Percentiles rank a stretch among this genome's conserved stretches.
Evolutionary conservation across 1,284 basidiomycete genomes (phyloP).

Genomic region (Trichosporon asahii): DNA sequence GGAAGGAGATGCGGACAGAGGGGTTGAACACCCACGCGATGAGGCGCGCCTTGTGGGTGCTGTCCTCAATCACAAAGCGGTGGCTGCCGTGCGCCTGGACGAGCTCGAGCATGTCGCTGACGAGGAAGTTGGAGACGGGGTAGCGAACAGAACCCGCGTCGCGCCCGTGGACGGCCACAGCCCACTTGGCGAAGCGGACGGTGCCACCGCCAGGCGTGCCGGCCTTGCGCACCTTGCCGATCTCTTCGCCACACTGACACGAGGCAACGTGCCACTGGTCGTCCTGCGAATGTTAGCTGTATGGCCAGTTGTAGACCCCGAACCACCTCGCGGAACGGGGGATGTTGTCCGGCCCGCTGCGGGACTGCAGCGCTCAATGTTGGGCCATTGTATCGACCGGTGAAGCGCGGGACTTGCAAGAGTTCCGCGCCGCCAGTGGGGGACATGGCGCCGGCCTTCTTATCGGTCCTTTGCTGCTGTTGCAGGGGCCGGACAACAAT

Average conservation of each 20-base stretch:
- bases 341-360: slow-evolving; percentile 59
- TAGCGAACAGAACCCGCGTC: slow-evolving; percentile 55
- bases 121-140: slow-evolving; percentile 75
- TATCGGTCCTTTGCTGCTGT: slow-evolving; percentile 68
- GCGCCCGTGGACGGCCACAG: slow-evolving; percentile 64
- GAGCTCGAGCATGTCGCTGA: slow-evolving; percentile 81
- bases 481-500: neutral
- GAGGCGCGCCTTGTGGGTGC: slow-evolving; percentile 70
- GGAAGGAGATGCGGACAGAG: slow-evolving; percentile 68
- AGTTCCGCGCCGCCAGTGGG: slow-evolving; percentile 62
- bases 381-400: slow-evolving; percentile 83
- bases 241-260: slow-evolving; percentile 72
- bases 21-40: slow-evolving; percentile 91
- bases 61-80: slow-evolving; percentile 77
- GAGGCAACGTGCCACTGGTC: slow-evolving; percentile 65
- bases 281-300: slow-evolving; percentile 53
- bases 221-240: slow-evolving; percentile 62
- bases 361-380: slow-evolving; percentile 56
- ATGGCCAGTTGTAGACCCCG: slow-evolving; percentile 77
- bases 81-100: slow-evolving; percentile 84
- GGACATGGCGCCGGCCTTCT: slow-evolving; percentile 76
- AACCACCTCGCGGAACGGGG: slow-evolving; percentile 63
- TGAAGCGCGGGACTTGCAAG: slow-evolving; percentile 38
- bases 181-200: slow-evolving; percentile 69
- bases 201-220: slow-evolving; percentile 48